Conservation (phyloP, 164 flowering plant species). For the Annona cherimola region DNA sequence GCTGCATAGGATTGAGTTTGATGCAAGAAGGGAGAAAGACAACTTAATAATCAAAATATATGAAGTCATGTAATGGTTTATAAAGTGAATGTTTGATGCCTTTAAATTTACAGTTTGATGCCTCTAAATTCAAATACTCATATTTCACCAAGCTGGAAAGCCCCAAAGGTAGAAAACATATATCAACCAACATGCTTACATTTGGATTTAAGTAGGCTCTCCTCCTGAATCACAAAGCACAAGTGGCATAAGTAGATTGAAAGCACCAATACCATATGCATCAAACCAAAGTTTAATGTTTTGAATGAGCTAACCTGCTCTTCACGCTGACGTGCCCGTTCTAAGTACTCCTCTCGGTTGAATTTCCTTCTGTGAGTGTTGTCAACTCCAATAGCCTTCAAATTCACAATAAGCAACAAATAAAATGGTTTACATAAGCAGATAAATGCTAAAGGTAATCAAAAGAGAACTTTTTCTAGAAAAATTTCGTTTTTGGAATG, state of each 20-base stretch:
- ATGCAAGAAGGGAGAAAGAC: not conserved
- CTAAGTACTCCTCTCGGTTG: conserved; percentile 72
- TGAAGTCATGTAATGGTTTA: not conserved
- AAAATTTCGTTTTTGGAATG: not conserved
- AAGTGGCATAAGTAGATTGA: conserved; percentile 1
- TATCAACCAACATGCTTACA: conserved; percentile 28
- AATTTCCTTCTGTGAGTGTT: conserved; percentile 77
- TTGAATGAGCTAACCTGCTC: conserved; percentile 36
- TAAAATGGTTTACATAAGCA: not conserved
- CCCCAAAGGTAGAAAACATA: not conserved
- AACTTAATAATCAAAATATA: not conserved
- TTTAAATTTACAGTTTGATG: not conserved
- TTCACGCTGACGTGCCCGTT: conserved; percentile 87
- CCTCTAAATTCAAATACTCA: not conserved
- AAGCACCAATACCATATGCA: not conserved
- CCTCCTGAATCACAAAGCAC: conserved; percentile 31
- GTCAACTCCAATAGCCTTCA: conserved; percentile 70
- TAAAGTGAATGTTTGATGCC: not conserved
- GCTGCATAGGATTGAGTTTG: conserved; percentile 31
- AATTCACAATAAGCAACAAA: not conserved
- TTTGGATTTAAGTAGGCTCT: conserved; percentile 41
- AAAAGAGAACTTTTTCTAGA: not conserved
- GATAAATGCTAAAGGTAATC: not conserved
- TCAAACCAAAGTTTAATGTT: not conserved
- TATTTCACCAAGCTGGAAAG: not conserved